These are phyloP conservation scores for Oryza brachyantha DNA, from an alignment of 176 grass and related monocot species.

Conservation along the genomic window DNA sequence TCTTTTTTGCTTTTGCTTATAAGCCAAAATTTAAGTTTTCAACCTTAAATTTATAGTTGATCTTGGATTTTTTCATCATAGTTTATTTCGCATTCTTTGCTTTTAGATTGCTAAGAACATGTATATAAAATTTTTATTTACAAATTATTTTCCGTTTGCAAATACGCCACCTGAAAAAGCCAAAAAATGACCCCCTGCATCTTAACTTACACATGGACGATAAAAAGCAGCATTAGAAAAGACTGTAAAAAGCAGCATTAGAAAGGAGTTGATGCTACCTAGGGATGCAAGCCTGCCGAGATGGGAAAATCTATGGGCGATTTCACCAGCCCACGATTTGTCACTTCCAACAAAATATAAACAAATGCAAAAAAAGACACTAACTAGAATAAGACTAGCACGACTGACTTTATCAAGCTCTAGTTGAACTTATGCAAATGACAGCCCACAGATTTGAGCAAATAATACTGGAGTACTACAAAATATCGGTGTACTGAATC, in stretches of 20 bases:
- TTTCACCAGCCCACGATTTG: background rate
- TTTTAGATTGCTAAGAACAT: no score
- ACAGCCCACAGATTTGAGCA: background rate
- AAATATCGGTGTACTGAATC: background rate
- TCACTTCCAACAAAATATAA: conserved; percentile 15
- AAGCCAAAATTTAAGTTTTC: no score
- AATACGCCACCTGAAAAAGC: no score
- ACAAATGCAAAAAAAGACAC: conserved; percentile 2
- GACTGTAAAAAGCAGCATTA: background rate
- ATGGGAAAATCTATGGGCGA: background rate
- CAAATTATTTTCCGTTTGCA: no score
- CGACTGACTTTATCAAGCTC: conserved; percentile 2
- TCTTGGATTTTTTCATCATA: no score
- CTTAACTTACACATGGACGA: background rate
- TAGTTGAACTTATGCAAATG: background rate
- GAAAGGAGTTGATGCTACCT: background rate
- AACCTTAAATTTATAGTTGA: no score
- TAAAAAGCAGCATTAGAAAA: background rate
- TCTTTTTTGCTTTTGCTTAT: no score
- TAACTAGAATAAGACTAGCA: background rate
- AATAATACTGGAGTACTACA: background rate
- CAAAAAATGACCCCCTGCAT: no score
- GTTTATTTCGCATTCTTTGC: no score
- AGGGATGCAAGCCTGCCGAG: background rate
- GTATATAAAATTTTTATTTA: no score